Conservation (phyloP, 177 flowering plant species). For the Vitis hybrid region DNA sequence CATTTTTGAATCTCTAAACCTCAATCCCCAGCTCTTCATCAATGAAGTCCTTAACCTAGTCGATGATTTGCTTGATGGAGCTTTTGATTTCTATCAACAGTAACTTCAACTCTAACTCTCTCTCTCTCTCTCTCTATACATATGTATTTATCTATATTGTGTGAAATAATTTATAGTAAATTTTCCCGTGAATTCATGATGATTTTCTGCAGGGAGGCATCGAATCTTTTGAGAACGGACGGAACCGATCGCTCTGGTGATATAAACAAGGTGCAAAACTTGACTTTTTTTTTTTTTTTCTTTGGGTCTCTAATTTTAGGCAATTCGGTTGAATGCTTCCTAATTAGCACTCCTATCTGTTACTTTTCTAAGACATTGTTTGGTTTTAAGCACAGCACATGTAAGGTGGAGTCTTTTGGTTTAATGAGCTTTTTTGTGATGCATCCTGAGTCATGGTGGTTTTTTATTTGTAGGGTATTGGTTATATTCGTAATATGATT, state of each 20-base stretch:
- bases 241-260: conserved; percentile 34
- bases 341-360: too few species aligned
- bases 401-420: too few species aligned
- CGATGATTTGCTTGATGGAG: conserved; percentile 59
- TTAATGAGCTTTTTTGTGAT: too few species aligned
- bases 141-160: not conserved
- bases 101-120: conserved; percentile 12
- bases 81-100: conserved; percentile 53
- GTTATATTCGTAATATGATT: conserved; percentile 33
- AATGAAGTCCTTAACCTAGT: conserved; percentile 57
- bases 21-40: conserved; percentile 67
- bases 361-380: too few species aligned
- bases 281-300: not conserved
- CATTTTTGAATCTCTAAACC: conserved; percentile 47
- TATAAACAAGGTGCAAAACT: conserved; percentile 37
- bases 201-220: conserved; percentile 40
- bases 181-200: not conserved
- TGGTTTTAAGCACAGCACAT: too few species aligned
- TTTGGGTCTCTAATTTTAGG: not conserved
- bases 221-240: conserved; percentile 23
- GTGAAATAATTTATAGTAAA: not conserved
- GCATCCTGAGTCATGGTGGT: too few species aligned
- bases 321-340: not conserved
- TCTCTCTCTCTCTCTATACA: not conserved
- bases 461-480: conserved; percentile 47